Evolutionary conservation across 2,329 filamentous ascomycete genomes (phyloP).

Genomic region (Colletotrichum zoysiae): DNA sequence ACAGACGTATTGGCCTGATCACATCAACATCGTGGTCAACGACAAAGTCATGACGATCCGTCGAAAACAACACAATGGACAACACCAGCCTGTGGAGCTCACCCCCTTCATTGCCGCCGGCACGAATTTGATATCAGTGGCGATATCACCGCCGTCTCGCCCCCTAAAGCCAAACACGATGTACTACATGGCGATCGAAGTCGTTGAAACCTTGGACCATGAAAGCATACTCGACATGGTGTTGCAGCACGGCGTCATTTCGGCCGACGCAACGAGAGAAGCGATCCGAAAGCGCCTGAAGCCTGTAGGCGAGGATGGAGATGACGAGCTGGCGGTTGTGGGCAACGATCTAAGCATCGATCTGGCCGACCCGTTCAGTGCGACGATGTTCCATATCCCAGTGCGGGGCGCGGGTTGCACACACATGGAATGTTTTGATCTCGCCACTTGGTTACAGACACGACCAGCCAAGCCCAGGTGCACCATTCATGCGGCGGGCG

Average conservation of each 20-base stretch:
- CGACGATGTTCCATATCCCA: conserved; percentile 75
- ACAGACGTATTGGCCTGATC: conserved; percentile 79
- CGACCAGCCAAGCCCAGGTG: conserved; percentile 64
- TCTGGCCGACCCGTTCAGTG: conserved; percentile 76
- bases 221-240: conserved; percentile 57
- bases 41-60: conserved; percentile 66
- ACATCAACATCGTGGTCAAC: conserved; percentile 79
- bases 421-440: conserved; percentile 91
- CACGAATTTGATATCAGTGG: conserved; percentile 72
- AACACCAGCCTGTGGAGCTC: conserved; percentile 82
- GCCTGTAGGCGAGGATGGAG: conserved; percentile 49
- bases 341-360: conserved; percentile 71
- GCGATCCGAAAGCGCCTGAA: conserved; percentile 67
- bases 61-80: conserved; percentile 79
- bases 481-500: conserved; percentile 50
- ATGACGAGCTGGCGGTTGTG: conserved; percentile 74
- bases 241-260: conserved; percentile 51
- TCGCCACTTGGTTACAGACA: conserved; percentile 82
- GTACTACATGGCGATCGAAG: conserved; percentile 79
- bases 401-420: conserved; percentile 77
- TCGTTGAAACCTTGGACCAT: conserved; percentile 69
- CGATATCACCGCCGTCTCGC: conserved; percentile 48
- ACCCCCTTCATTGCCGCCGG: conserved; percentile 71
- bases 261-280: conserved; percentile 63
- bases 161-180: conserved; percentile 46